These are phyloP conservation scores for Trichophyton equinum DNA, from an alignment of 2,329 filamentous ascomycete genomes.

Conservation along the genomic window DNA sequence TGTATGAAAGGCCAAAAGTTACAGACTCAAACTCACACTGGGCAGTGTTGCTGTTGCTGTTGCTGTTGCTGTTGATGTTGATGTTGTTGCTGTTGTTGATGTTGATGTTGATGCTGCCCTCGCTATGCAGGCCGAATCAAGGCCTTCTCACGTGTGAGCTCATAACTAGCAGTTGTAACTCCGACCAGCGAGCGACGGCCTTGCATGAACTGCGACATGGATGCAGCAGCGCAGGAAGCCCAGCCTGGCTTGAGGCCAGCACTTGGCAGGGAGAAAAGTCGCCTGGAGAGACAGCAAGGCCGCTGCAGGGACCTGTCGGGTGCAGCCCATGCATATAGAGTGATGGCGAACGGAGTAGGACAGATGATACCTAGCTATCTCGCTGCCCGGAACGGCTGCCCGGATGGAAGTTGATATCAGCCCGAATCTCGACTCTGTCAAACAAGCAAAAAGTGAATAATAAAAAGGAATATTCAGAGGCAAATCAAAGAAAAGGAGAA, in stretches of 20 bases:
- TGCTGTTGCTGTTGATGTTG: too few species aligned
- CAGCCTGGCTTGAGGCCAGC: background rate
- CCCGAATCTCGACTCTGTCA: too few species aligned
- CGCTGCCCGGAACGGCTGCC: background rate
- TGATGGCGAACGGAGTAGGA: background rate
- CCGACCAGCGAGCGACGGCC: background rate
- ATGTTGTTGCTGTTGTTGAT: too few species aligned
- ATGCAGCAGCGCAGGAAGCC: background rate
- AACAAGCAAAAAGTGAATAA: too few species aligned
- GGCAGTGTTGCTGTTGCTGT: background rate
- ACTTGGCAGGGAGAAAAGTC: background rate
- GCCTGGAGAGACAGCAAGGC: too few species aligned
- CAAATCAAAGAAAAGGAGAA: too few species aligned
- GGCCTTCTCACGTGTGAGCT: too few species aligned
- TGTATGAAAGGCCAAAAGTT: background rate
- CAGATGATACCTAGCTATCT: background rate
- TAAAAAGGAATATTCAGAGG: too few species aligned
- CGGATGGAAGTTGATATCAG: background rate
- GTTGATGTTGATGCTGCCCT: too few species aligned
- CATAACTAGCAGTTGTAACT: background rate
- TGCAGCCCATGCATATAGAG: background rate
- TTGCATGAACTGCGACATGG: slow-evolving; percentile 1
- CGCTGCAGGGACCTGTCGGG: background rate
- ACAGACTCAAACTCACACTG: background rate
- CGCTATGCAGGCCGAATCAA: too few species aligned